Evolutionary conservation across 345 rosid species (phyloP).

Genomic region (Sonneratia alba): DNA sequence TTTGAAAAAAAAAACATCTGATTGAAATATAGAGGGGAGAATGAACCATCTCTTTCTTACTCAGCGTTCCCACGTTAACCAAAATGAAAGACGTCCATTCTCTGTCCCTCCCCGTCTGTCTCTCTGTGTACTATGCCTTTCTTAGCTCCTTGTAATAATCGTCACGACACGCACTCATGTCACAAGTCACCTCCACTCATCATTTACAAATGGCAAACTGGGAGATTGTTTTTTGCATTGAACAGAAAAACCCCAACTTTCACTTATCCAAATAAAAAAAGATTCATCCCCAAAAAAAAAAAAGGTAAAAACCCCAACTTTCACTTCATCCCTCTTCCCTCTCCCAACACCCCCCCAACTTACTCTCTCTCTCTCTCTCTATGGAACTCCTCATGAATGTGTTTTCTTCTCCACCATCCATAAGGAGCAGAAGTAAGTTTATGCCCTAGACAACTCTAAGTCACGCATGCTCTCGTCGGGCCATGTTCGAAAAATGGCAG

Average conservation of each 20-base stretch:
- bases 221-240: neutral
- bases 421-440: no score
- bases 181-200: constrained; percentile 18
- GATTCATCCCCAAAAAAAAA: neutral
- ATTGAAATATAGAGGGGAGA: constrained; percentile 5
- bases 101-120: neutral
- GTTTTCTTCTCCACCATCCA: no score
- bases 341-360: neutral
- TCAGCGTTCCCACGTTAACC: constrained; percentile 52
- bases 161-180: constrained; percentile 15
- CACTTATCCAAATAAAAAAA: neutral
- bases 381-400: no score
- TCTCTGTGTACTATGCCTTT: constrained; percentile 16
- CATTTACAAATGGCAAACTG: constrained; percentile 4
- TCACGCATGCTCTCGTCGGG: no score
- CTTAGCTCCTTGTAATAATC: constrained; percentile 11
- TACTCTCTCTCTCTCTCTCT: neutral
- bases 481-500: no score
- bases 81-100: constrained; percentile 53
- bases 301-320: neutral
- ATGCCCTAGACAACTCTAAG: no score
- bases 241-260: no score
- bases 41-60: constrained; percentile 44
- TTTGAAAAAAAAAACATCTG: neutral
- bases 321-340: neutral